phyloP scores from a whole-genome alignment of 805 yeast species.

The Yarrowia sp. region DNA sequence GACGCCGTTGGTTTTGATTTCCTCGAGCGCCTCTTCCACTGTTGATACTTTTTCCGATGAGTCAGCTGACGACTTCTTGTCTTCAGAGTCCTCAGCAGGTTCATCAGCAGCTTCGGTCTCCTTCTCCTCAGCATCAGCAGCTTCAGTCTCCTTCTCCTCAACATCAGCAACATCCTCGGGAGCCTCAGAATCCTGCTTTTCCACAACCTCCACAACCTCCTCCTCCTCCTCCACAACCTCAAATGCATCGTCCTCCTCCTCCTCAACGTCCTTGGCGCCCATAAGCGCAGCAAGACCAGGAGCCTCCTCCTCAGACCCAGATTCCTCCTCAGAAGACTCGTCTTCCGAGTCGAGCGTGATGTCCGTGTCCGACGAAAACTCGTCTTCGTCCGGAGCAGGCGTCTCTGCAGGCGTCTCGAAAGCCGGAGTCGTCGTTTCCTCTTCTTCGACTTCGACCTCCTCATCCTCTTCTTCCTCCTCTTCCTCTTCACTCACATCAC shows the following conservation, averaged over 20 bases:
- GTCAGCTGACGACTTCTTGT: too few species aligned
- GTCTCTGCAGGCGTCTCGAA: not conserved
- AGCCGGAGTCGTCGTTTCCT: not conserved
- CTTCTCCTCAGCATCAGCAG: not conserved
- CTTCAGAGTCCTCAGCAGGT: too few species aligned
- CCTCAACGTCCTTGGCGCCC: conserved; percentile 10
- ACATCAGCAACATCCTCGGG: not conserved
- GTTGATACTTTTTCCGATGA: too few species aligned
- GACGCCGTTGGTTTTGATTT: not conserved
- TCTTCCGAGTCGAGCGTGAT: conserved; percentile 21
- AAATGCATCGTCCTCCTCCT: conserved; percentile 16
- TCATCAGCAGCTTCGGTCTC: not conserved
- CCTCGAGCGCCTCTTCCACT: not conserved
- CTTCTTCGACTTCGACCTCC: not conserved
- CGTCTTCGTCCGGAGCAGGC: not conserved
- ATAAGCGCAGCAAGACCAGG: conserved; percentile 19
- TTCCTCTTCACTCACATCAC: conserved; percentile 13
- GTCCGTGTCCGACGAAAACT: conserved; percentile 5
- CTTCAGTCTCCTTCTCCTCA: not conserved
- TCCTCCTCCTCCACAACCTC: conserved; percentile 12
- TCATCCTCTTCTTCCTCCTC: not conserved
- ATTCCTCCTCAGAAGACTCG: conserved; percentile 20
- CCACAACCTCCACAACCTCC: conserved; percentile 1
- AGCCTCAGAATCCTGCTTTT: not conserved
- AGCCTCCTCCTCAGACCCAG: conserved; percentile 23